Conservation (phyloP, 202 grass and related monocot species). For the Carex arenaria region DNA sequence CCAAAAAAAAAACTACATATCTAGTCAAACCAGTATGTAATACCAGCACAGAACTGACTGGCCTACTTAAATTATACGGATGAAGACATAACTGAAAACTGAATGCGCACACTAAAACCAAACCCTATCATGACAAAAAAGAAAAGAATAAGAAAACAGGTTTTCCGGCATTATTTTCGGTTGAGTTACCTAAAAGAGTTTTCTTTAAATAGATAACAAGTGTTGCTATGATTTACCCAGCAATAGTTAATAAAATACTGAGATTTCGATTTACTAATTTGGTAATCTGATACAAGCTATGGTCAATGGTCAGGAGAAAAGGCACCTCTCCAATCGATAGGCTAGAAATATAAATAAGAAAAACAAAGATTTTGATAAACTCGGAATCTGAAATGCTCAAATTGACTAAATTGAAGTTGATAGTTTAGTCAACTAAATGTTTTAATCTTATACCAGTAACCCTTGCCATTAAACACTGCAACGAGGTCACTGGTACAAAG, state of each 20-base stretch:
- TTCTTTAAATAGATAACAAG: neutral
- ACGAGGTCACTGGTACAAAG: neutral
- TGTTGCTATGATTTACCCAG: neutral
- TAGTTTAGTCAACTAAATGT: too few species aligned
- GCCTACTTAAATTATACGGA: neutral
- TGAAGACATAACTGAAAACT: neutral
- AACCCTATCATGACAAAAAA: neutral
- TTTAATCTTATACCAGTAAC: neutral
- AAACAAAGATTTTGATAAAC: too few species aligned
- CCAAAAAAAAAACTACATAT: too few species aligned
- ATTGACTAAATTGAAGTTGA: too few species aligned
- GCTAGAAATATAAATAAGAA: too few species aligned
- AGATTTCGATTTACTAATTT: neutral
- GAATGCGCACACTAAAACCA: neutral
- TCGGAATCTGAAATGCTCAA: too few species aligned
- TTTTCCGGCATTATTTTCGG: neutral
- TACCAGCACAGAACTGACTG: neutral
- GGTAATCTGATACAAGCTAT: neutral
- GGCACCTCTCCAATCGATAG: neutral
- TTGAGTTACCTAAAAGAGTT: neutral
- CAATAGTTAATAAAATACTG: neutral
- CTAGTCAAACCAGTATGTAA: neutral
- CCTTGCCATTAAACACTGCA: neutral
- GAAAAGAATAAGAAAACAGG: neutral
- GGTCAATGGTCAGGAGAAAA: neutral